These are phyloP conservation scores for Ceratopteris richardii DNA, from an alignment of 75 land plant species.

Conservation along the genomic window DNA sequence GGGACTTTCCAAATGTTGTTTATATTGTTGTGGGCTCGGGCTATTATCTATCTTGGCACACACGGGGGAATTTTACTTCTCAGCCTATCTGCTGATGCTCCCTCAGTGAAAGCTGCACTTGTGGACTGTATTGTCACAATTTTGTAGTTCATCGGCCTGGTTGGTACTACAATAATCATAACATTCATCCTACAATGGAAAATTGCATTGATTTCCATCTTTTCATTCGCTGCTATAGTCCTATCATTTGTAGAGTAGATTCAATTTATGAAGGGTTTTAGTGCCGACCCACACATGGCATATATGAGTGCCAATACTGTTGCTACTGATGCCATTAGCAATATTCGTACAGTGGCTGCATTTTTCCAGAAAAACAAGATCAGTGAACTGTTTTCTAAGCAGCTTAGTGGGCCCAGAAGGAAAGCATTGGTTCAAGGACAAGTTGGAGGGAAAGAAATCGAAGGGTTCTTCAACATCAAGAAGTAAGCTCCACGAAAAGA, in stretches of 20 bases:
- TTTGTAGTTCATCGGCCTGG: no score
- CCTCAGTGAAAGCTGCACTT: no score
- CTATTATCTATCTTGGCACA: constrained; percentile 48
- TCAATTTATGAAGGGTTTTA: constrained; percentile 60
- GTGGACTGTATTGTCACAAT: no score
- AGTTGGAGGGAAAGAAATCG: constrained; percentile 4
- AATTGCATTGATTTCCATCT: no score
- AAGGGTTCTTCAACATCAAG: constrained; percentile 5
- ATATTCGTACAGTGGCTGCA: constrained; percentile 45
- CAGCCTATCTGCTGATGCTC: no score
- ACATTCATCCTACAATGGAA: no score
- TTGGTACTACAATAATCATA: no score
- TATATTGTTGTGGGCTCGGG: constrained; percentile 64
- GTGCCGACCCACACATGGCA: constrained; percentile 60
- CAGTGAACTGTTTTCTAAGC: constrained; percentile 26
- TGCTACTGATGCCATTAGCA: constrained; percentile 46
- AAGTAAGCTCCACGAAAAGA: constrained; percentile 26
- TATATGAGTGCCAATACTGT: constrained; percentile 51
- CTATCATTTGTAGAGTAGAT: no score
- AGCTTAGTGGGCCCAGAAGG: constrained; percentile 31
- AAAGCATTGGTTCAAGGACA: constrained; percentile 27
- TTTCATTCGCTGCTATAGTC: no score
- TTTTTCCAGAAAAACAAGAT: constrained; percentile 38
- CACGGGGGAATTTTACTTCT: constrained; percentile 47
- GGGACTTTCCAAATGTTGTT: constrained; percentile 60